phyloP scores from a whole-genome alignment of 2,329 filamentous ascomycete species.

The Ophiosphaerella herpotricha region DNA sequence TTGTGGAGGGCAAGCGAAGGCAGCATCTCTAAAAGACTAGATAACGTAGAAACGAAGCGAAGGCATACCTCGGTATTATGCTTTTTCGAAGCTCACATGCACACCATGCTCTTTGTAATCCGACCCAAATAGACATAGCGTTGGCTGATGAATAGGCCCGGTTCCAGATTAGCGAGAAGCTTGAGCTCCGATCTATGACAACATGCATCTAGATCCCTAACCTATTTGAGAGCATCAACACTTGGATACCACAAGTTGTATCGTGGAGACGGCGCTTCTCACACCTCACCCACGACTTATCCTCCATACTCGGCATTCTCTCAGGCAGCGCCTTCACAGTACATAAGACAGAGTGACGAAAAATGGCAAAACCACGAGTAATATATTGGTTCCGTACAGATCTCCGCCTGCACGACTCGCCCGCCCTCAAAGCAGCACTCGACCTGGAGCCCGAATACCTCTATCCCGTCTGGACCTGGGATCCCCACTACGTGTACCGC shows the following conservation, averaged over 20 bases:
- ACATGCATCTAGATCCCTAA: constrained; percentile 29
- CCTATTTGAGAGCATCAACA: not conserved
- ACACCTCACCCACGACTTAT: no score
- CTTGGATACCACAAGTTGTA: not conserved
- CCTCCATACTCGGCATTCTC: no score
- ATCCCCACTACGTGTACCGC: constrained; percentile 78
- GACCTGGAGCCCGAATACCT: constrained; percentile 70
- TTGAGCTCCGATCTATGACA: constrained; percentile 35
- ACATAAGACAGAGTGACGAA: not conserved
- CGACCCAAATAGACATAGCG: no score
- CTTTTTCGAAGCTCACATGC: no score
- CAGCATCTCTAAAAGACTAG: constrained; percentile 4
- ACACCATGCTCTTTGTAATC: no score
- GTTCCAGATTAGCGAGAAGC: constrained; percentile 26
- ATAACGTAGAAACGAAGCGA: no score
- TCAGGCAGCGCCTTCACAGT: no score
- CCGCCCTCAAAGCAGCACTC: constrained; percentile 72
- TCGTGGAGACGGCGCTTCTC: no score
- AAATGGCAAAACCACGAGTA: constrained; percentile 57
- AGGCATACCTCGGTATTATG: no score
- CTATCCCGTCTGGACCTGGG: constrained; percentile 80
- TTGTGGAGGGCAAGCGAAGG: constrained; percentile 62
- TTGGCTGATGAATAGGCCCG: no score
- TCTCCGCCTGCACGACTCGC: constrained; percentile 76
- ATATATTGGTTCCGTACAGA: constrained; percentile 83